These are phyloP conservation scores for Quercus aquifolioides DNA, from an alignment of 306 rosid genomes.

Conservation along the genomic window DNA sequence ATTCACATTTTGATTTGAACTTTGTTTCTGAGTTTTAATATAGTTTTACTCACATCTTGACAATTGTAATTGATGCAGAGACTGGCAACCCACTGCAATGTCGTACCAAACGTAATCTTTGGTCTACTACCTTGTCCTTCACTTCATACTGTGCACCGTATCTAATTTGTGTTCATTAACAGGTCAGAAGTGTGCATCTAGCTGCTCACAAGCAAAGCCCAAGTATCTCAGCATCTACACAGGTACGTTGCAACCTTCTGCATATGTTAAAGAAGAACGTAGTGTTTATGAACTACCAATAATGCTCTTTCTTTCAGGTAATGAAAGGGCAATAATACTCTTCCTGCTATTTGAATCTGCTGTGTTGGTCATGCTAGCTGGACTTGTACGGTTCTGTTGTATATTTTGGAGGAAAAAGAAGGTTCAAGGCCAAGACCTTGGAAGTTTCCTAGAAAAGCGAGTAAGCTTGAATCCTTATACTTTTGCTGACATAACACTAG, in stretches of 20 bases:
- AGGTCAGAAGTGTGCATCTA: slow-evolving; percentile 60
- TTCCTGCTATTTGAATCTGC: slow-evolving; percentile 60
- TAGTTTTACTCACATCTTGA: slow-evolving; percentile 19
- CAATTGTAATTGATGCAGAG: slow-evolving; percentile 37
- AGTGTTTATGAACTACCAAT: background rate
- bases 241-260: slow-evolving; percentile 38
- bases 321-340: slow-evolving; percentile 50
- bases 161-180: slow-evolving; percentile 14
- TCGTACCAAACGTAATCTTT: slow-evolving; percentile 49
- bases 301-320: slow-evolving; percentile 36
- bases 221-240: slow-evolving; percentile 59
- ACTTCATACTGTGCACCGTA: background rate
- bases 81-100: slow-evolving; percentile 57
- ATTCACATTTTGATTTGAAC: background rate
- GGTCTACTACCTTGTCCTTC: background rate
- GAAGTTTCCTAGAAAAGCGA: slow-evolving; percentile 61
- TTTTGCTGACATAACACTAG: background rate
- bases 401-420: slow-evolving; percentile 73
- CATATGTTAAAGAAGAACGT: background rate
- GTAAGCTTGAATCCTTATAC: slow-evolving; percentile 33
- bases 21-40: background rate
- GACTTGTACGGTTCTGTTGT: slow-evolving; percentile 60
- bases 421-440: slow-evolving; percentile 57
- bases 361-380: slow-evolving; percentile 41
- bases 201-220: slow-evolving; percentile 71